Evolutionary conservation across 495 filamentous ascomycete species (phyloP), one percentile per base, ranked within the genome.

Genomic region (Penicillium parvum): DNA sequence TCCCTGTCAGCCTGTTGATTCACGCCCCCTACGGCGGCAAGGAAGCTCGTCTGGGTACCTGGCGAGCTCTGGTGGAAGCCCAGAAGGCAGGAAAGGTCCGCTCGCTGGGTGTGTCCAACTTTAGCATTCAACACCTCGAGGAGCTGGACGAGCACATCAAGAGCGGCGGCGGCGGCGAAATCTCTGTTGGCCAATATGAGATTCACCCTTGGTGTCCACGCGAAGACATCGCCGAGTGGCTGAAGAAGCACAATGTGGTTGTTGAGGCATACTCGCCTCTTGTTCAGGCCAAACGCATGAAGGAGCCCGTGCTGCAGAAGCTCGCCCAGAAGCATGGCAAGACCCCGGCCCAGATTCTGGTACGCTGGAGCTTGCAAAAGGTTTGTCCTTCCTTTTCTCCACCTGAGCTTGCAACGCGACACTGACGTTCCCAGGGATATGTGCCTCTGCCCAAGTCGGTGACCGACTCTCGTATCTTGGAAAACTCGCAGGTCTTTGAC

Each of bases 321-420:
- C 50, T 94, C 44, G 74, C 75, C 1, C 69, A 80, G 65, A 88
- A 89, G 65, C 71, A 90, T 49, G 71, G 71, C 6, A 90, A 86
- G 73, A 82, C 77, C 6, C 70, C 79, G 35, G 84, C 86, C 2
- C 90, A 96, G 69, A 71, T 96, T 7, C 59, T 96, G 47, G 37
- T 96, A 7, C 73, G 87, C 36, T 96, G 90, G 90, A 90, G 86
- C 57, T 65, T 96, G 63, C 87, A 95, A 58, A 91, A 76, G 74
- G 78, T 80, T 73, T 43, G 42, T 46, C 12, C 2, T 20, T 0
- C 16, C 14, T 27, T 19, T 20, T 21, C 1, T 37, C 16, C 2
- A 15, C 19, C 17, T 32, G 7, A 28, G 11, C 16, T 35, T 10
- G 7, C 0, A 17, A 52, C 55, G 68, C 35, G 57, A 42, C 15